These are phyloP conservation scores for Aspergillus biplanus DNA, from an alignment of 495 filamentous ascomycete genomes.

Conservation along the genomic window DNA sequence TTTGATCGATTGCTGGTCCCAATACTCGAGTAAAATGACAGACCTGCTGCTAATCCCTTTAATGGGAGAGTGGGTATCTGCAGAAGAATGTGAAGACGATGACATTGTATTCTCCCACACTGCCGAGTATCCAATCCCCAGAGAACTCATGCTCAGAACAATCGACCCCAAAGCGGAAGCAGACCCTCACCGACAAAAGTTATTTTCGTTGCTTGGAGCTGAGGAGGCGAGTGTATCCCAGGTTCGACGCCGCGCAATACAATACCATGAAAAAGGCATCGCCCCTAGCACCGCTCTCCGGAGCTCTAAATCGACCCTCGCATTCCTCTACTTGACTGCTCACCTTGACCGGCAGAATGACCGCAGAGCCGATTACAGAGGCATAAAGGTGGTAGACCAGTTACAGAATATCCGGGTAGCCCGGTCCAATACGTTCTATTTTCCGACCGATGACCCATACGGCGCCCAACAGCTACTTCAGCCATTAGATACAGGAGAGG, in stretches of 20 bases:
- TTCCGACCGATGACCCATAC: slow-evolving; percentile 26
- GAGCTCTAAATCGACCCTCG: slow-evolving; percentile 29
- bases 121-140: slow-evolving; percentile 28
- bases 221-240: not conserved
- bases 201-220: slow-evolving; percentile 35
- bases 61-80: slow-evolving; percentile 21
- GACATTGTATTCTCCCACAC: slow-evolving; percentile 27
- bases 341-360: slow-evolving; percentile 4
- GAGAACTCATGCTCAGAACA: slow-evolving; percentile 17
- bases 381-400: slow-evolving; percentile 4
- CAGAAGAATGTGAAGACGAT: not conserved
- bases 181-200: slow-evolving; percentile 22
- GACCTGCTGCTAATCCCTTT: slow-evolving; percentile 20
- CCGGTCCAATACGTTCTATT: slow-evolving; percentile 10
- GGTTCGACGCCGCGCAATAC: not conserved
- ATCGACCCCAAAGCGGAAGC: slow-evolving; percentile 24
- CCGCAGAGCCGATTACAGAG: not conserved
- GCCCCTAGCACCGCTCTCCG: slow-evolving; percentile 4
- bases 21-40: not conserved
- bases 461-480: slow-evolving; percentile 27
- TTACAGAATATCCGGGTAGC: not conserved
- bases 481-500: not conserved
- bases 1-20: slow-evolving; percentile 10
- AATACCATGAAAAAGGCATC: not conserved
- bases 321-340: slow-evolving; percentile 36